Percentiles rank a stretch among this genome's conserved stretches.
These are phyloP conservation scores for Bipolaris oryzae DNA, from an alignment of 2,329 filamentous ascomycete genomes.

Conservation along the genomic window DNA sequence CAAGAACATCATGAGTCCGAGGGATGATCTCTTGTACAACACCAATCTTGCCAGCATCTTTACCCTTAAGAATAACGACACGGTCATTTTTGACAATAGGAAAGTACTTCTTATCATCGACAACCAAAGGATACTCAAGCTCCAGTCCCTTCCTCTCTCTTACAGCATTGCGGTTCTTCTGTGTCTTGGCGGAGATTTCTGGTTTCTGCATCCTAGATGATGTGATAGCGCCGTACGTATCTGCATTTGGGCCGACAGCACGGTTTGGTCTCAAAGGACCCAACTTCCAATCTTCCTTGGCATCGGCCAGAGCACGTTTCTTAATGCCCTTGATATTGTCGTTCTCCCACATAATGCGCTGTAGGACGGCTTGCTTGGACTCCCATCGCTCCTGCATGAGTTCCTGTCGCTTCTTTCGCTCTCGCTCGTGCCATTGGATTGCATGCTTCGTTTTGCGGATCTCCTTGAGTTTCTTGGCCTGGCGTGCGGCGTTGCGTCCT, in stretches of 20 bases:
- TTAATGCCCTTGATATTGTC: slow-evolving; percentile 41
- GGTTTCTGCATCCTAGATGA: slow-evolving; percentile 38
- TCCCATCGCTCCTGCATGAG: slow-evolving; percentile 37
- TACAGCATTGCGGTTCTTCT: slow-evolving; percentile 28
- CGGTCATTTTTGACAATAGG: slow-evolving; percentile 67
- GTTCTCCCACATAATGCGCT: slow-evolving; percentile 23
- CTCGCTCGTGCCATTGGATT: slow-evolving; percentile 39
- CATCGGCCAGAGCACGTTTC: slow-evolving; percentile 59
- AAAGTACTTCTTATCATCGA: slow-evolving; percentile 38
- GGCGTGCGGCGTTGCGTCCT: slow-evolving; percentile 35
- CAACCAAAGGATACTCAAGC: slow-evolving; percentile 35
- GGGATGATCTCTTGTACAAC: slow-evolving; percentile 63
- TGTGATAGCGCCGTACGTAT: slow-evolving; percentile 64
- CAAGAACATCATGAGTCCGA: slow-evolving; percentile 39
- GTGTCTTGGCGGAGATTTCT: slow-evolving; percentile 47
- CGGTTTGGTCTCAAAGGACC: slow-evolving; percentile 79
- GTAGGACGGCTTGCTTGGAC: slow-evolving; percentile 35
- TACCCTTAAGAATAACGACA: slow-evolving; percentile 79
- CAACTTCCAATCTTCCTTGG: slow-evolving; percentile 77
- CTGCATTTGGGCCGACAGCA: slow-evolving; percentile 66
- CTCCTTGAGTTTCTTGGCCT: slow-evolving; percentile 39
- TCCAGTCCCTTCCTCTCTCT: slow-evolving; percentile 29
- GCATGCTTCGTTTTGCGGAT: slow-evolving; percentile 53
- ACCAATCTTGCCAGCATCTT: slow-evolving; percentile 83
- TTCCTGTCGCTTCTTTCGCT: slow-evolving; percentile 32